These are phyloP conservation scores for Microdochium nivale DNA, from an alignment of 2,329 filamentous ascomycete genomes.

Conservation along the genomic window DNA sequence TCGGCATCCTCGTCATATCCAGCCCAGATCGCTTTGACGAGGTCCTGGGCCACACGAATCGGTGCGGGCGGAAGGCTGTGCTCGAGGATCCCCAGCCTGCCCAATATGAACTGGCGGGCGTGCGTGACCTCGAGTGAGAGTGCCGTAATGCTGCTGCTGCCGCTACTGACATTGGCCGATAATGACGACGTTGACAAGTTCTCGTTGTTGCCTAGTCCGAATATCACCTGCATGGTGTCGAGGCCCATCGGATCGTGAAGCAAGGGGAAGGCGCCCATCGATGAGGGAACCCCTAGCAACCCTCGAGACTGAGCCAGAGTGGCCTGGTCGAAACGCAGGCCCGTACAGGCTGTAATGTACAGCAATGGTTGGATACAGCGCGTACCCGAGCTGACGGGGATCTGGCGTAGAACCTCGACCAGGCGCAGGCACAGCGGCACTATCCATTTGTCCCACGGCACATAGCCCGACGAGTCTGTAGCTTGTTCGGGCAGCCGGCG, in stretches of 20 bases:
- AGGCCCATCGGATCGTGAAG: neutral
- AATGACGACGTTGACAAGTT: neutral
- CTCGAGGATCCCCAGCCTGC: conserved; percentile 27
- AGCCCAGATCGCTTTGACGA: conserved; percentile 31
- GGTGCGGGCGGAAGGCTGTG: conserved; percentile 30
- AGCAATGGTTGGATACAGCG: conserved; percentile 26
- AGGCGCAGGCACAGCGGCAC: conserved; percentile 23
- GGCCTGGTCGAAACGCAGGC: conserved; percentile 14
- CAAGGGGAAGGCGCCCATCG: neutral
- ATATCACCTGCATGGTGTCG: neutral
- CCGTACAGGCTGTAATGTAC: conserved; percentile 27
- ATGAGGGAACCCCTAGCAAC: neutral
- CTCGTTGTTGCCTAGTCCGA: neutral
- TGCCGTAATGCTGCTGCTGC: conserved; percentile 10
- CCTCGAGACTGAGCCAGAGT: conserved; percentile 5
- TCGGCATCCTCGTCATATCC: conserved; percentile 29
- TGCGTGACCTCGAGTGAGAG: conserved; percentile 26
- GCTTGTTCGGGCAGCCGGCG: conserved; percentile 16
- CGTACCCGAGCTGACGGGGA: conserved; percentile 24
- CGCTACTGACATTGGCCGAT: neutral
- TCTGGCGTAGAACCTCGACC: conserved; percentile 22
- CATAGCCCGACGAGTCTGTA: conserved; percentile 3
- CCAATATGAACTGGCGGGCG: conserved; percentile 29
- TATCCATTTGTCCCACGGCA: conserved; percentile 27
- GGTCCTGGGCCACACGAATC: conserved; percentile 29